A percentile compares a stretch with the other conserved stretches of the same genome.
Conservation (phyloP, 176 grass and related monocot genomes). For the Bolboschoenus planiculmis region DNA sequence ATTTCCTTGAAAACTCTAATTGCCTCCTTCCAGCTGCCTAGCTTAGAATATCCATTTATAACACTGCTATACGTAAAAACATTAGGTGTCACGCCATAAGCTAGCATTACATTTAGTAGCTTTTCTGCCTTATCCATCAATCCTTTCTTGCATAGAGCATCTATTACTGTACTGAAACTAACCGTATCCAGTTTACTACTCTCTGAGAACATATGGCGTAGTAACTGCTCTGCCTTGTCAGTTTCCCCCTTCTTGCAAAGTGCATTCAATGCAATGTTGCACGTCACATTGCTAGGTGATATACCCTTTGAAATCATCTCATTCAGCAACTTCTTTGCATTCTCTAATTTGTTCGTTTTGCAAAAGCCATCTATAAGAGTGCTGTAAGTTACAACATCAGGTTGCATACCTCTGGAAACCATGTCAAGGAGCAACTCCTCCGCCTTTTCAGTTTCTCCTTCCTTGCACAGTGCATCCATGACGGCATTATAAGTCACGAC, state of each 20-base stretch:
- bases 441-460: background rate
- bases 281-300: background rate
- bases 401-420: background rate
- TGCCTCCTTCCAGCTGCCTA: background rate
- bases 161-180: background rate
- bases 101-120: background rate
- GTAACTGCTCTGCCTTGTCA: background rate
- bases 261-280: background rate
- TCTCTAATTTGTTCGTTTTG: background rate
- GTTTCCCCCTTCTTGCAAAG: slow-evolving; percentile 2
- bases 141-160: background rate
- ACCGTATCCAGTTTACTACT: background rate
- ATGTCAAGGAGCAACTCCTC: background rate
- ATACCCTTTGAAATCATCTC: background rate
- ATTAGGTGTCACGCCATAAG: background rate
- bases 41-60: background rate
- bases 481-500: background rate
- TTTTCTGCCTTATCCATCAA: background rate
- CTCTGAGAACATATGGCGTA: background rate
- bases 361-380: background rate
- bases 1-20: background rate
- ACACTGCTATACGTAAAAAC: background rate
- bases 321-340: background rate
- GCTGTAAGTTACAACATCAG: background rate
- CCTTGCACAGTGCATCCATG: background rate